Conservation (phyloP, 805 yeast species). For the Ogataea degrootiae region DNA sequence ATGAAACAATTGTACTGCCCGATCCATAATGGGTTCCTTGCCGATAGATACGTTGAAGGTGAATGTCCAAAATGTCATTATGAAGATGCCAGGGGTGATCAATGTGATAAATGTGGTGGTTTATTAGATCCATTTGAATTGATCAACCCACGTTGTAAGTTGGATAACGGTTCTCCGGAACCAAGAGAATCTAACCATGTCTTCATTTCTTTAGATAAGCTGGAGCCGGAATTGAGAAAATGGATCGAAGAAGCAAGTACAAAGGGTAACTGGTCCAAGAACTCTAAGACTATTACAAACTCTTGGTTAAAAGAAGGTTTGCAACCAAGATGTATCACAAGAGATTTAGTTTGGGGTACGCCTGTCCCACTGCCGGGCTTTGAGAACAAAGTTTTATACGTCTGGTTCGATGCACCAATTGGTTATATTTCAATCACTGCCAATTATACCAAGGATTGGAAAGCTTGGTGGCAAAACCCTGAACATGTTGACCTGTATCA, state of each 20-base stretch:
- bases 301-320: conserved; percentile 95
- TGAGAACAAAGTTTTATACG: conserved; percentile 88
- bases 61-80: conserved; percentile 92
- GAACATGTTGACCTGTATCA: conserved; percentile 84
- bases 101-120: conserved; percentile 94
- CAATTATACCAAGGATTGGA: conserved; percentile 78
- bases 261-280: conserved; percentile 87
- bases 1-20: conserved; percentile 91
- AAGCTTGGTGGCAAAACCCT: conserved; percentile 93
- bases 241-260: conserved; percentile 70
- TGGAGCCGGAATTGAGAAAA: conserved; percentile 66
- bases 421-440: conserved; percentile 97
- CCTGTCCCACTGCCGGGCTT: conserved; percentile 90
- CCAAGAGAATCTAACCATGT: conserved; percentile 81
- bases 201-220: conserved; percentile 75
- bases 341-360: conserved; percentile 98
- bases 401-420: conserved; percentile 98
- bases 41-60: conserved; percentile 97
- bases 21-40: conserved; percentile 83
- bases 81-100: conserved; percentile 98
- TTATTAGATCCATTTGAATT: conserved; percentile 89
- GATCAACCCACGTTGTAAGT: conserved; percentile 91
- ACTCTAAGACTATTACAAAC: conserved; percentile 81
- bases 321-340: conserved; percentile 90
- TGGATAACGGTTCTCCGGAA: conserved; percentile 79